Conservation (phyloP, 176 grass and related monocot genomes). For the Canna indica region DNA sequence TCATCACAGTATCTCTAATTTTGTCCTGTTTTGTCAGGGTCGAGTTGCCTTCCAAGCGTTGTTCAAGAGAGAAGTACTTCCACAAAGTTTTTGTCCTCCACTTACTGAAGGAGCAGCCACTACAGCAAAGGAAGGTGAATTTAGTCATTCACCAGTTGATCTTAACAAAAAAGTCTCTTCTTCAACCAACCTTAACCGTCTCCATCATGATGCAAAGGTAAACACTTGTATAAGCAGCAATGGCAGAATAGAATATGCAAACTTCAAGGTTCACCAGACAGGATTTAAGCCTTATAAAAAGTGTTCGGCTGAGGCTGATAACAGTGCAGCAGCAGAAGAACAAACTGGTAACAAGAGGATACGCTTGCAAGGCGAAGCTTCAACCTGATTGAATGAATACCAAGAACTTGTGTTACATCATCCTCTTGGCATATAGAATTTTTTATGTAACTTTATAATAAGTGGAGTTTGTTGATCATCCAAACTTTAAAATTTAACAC, state of each 20-base stretch:
- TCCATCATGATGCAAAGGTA: constrained; percentile 1
- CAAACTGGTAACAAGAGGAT: constrained; percentile 66
- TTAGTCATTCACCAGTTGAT: constrained; percentile 33
- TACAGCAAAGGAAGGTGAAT: constrained; percentile 27
- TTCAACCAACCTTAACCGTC: constrained; percentile 7
- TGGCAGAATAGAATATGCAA: constrained; percentile 23
- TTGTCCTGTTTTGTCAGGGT: constrained; percentile 61
- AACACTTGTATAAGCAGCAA: background rate
- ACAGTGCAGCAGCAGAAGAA: constrained; percentile 36
- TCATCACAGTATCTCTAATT: constrained; percentile 50
- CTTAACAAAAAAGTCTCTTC: constrained; percentile 39
- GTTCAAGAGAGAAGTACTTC: constrained; percentile 77
- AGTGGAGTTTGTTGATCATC: background rate
- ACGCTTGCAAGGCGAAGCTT: constrained; percentile 62
- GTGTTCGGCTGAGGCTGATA: constrained; percentile 73
- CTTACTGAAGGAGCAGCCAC: constrained; percentile 28
- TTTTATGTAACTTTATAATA: background rate
- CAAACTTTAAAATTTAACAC: background rate
- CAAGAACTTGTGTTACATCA: background rate
- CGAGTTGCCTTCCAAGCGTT: constrained; percentile 85
- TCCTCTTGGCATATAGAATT: background rate
- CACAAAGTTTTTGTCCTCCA: constrained; percentile 79
- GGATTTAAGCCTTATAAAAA: constrained; percentile 97
- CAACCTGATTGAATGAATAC: constrained; percentile 19
- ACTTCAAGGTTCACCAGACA: constrained; percentile 55